These are phyloP conservation scores for Fusarium humuli DNA, from an alignment of 2,329 filamentous ascomycete genomes.

Conservation along the genomic window DNA sequence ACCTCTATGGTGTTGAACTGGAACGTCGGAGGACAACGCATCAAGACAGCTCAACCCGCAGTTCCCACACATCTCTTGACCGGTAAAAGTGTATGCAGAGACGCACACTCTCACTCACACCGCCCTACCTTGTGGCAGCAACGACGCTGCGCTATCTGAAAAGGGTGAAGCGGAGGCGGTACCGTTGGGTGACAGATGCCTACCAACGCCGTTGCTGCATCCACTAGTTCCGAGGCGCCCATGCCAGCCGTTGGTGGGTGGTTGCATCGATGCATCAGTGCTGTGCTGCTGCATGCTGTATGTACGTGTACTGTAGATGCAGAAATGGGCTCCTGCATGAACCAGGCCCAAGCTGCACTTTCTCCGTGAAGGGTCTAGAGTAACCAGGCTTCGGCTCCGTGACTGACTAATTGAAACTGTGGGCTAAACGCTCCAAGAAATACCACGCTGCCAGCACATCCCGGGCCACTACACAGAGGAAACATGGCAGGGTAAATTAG, in stretches of 20 bases:
- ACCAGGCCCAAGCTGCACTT: slow-evolving; percentile 42
- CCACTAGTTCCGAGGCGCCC: slow-evolving; percentile 36
- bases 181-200: slow-evolving; percentile 45
- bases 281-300: slow-evolving; percentile 42
- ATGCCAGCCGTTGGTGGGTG: slow-evolving; percentile 37
- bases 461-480: slow-evolving; percentile 34
- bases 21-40: slow-evolving; percentile 43
- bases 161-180: slow-evolving; percentile 44
- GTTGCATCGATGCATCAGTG: slow-evolving; percentile 40
- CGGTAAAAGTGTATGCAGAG: slow-evolving; percentile 38
- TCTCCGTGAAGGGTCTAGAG: slow-evolving; percentile 27
- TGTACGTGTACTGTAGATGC: slow-evolving; percentile 35
- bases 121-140: slow-evolving; percentile 38
- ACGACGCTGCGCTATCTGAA: slow-evolving; percentile 39
- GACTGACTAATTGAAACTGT: slow-evolving; percentile 12
- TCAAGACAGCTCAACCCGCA: slow-evolving; percentile 47
- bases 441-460: slow-evolving; percentile 43
- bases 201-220: slow-evolving; percentile 38
- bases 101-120: slow-evolving; percentile 43
- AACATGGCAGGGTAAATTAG: slow-evolving; percentile 45
- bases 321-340: slow-evolving; percentile 47
- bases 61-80: slow-evolving; percentile 39
- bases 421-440: slow-evolving; percentile 16
- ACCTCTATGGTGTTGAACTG: slow-evolving; percentile 39
- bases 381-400: slow-evolving; percentile 25